Evolutionary conservation across 768 basidiomycete species (phyloP), one percentile per base, ranked within the genome.

Genomic region (Arthromyces matolae): DNA sequence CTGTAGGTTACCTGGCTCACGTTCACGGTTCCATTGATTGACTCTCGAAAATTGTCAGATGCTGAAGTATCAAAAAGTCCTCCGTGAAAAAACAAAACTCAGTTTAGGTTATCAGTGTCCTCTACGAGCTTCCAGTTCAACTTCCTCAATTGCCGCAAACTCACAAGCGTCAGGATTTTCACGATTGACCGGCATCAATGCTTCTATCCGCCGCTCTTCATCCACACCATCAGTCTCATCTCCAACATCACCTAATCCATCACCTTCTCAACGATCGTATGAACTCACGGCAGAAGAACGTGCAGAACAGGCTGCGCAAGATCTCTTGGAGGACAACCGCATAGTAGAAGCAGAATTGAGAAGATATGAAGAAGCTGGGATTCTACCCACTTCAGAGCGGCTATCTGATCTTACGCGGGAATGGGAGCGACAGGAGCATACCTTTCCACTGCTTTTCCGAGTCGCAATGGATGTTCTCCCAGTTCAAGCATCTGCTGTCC

Each of bases 381-480:
- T 53, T n/a, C 14, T 34, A 36, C n/a, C 19, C 2, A 20, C 23
- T 8, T 18, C 37, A 29, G 34, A 48, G 20, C 33, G 25, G 40
- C 28, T 25, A 14, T 25, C 29, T 16, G 40, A 43, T 27, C 35
- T 60, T 5, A 35, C 56, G 18, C 41, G 39, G 4, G 54, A 54
- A 32, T 60, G 57, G 59, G 55, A 57, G 49, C 24, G 39, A 10
- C 42, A 50, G 35, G 45, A 53, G 23, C 42, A 37, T 28, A 32
- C 45, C 14, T 61, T 46, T 44, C 60, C 60, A 0, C 45, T 52
- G 1, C 41, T 64, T 2, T 63, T 52, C 24, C 20, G 13, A 8
- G 48, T 64, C 16, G 55, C 63, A 3, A 51, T 63, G 33, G 61
- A 64, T 43, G 49, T 63, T 9, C 53, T 67, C 4, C 64, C 61